Evolutionary conservation across 768 basidiomycete genomes (phyloP), one percentile per base, ranked within the genome.

Genomic region (Suillus weaverae): DNA sequence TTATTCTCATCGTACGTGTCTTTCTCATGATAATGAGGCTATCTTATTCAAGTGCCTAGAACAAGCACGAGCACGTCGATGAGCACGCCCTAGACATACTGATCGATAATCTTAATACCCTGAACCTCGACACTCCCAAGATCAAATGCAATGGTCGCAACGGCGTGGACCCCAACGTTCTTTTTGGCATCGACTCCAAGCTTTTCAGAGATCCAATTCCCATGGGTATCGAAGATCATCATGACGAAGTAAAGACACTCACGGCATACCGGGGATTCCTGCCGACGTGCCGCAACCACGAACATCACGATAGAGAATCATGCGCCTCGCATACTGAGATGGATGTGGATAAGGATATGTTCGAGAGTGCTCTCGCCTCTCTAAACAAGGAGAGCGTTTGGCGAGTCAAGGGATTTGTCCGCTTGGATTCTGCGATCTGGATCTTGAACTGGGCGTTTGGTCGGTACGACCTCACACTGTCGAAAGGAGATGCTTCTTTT

Each of bases 371-470:
- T 7, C 81, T 95, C 2, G 71, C 65, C 3, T 65, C 66, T 7
- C 74, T 94, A 11, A 83, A 87, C 26, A 91, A 89, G 67, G 92
- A 94, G 71, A 76, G 78, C 1, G 79, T 93, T 10, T 95, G 90
- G 86, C 78, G 91, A 67, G 89, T 96, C 39, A 98, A 98, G 72
- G 96, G 95, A 20, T 94, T 95, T 70, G 81, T 96, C 30, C 83
- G 83, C 44, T 73, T 92, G 7, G 68, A 68, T 32, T 68, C 71
- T 3, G 76, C 78, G 9, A 70, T 77, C 67, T 74, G 83, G 72
- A 90, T 95, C 65, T 70, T 97, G 64, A 98, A 98, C 73, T 98
- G 94, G 94, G 95, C 95, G 8, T 98, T 97, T 78, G 93, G 93
- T 16, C 85, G 95, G 46, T 89, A 85, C 72, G 92, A 95, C 33